Evolutionary conservation across 202 grass and related monocot genomes (phyloP).

Genomic region (Brachypodium distachyon): DNA sequence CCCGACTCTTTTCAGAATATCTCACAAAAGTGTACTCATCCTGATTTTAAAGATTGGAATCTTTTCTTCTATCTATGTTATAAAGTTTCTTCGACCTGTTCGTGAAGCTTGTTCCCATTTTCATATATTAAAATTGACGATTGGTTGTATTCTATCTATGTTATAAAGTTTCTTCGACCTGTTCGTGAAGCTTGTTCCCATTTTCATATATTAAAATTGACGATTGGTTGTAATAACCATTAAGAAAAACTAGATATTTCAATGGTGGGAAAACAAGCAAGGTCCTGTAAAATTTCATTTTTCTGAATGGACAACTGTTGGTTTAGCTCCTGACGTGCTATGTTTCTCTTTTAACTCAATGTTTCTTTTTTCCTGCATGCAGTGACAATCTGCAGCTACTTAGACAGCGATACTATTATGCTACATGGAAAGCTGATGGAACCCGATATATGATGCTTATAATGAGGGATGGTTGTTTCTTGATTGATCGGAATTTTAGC

Average conservation of each 20-base stretch:
- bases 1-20: not conserved
- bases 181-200: not conserved
- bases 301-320: not conserved
- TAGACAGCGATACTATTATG: constrained; percentile 92
- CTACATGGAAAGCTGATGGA: constrained; percentile 99
- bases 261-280: not conserved
- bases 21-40: not conserved
- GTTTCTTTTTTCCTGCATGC: constrained; percentile 16
- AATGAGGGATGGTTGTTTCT: constrained; percentile 71
- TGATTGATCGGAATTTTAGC: constrained; percentile 87
- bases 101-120: not conserved
- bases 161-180: not conserved
- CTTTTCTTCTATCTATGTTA: not conserved
- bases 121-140: not conserved
- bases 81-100: not conserved
- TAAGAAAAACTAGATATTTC: not conserved
- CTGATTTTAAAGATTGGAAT: not conserved
- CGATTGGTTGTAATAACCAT: not conserved
- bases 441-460: constrained; percentile 99
- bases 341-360: constrained; percentile 4
- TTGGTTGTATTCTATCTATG: not conserved
- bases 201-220: not conserved
- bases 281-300: not conserved
- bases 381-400: constrained; percentile 95
- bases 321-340: not conserved